Conservation (phyloP, 768 basidiomycete species). For the Xerocomellus dryophilus region DNA sequence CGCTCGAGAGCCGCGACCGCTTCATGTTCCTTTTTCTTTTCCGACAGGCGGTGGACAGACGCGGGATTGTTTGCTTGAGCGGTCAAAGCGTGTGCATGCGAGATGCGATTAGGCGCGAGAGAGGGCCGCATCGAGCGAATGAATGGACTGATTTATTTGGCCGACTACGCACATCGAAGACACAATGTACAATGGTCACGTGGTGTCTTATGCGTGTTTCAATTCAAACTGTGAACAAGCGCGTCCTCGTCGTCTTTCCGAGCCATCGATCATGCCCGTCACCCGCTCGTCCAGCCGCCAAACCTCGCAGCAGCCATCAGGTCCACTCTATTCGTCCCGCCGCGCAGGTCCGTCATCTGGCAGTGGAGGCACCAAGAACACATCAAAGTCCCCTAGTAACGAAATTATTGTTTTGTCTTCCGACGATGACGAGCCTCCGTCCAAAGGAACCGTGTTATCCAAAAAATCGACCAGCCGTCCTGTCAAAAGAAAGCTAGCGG, state of each 20-base stretch:
- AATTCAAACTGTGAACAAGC: not conserved
- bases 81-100: constrained; percentile 40
- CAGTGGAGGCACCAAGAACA: constrained; percentile 12
- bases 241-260: not conserved
- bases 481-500: constrained; percentile 21
- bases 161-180: no score
- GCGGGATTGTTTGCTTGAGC: constrained; percentile 45
- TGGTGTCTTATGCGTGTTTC: not conserved
- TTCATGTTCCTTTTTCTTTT: constrained; percentile 82
- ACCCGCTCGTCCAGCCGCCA: constrained; percentile 30
- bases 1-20: constrained; percentile 70
- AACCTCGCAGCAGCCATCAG: not conserved
- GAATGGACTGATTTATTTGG: no score
- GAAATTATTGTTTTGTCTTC: constrained; percentile 36
- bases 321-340: constrained; percentile 5
- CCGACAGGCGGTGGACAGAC: constrained; percentile 53
- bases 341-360: constrained; percentile 6
- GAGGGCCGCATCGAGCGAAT: constrained; percentile 68
- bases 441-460: constrained; percentile 13
- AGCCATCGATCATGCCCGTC: constrained; percentile 23
- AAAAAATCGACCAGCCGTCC: constrained; percentile 11
- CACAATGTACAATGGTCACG: constrained; percentile 10
- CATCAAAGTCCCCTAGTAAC: constrained; percentile 16
- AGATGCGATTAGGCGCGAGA: constrained; percentile 47
- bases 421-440: constrained; percentile 27